Evolutionary conservation across 1,139 yeast genomes (phyloP).

Genomic region (Nakaseomyces delphensis): DNA sequence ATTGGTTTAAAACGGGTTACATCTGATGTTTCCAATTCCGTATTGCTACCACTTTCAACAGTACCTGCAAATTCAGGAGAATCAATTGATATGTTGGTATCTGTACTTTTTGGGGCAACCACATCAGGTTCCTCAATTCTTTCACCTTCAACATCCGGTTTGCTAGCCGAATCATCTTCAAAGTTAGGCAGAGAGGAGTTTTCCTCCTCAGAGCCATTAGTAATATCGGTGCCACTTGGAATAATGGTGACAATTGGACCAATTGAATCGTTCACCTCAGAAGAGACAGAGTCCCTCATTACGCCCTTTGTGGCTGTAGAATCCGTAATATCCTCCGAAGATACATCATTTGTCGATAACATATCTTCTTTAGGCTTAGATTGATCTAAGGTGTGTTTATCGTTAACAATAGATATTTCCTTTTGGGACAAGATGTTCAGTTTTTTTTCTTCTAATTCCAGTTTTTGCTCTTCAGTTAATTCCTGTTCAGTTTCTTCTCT

Average conservation of each 20-base stretch:
- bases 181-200: background rate
- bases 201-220: background rate
- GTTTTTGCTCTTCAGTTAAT: slow-evolving; percentile 6
- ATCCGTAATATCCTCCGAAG: background rate
- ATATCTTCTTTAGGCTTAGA: background rate
- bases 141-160: slow-evolving; percentile 1
- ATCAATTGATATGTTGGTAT: background rate
- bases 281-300: no score
- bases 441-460: slow-evolving; percentile 4
- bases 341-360: background rate
- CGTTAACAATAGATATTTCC: background rate
- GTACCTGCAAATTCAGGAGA: background rate
- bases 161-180: background rate
- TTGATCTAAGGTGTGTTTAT: background rate
- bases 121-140: background rate
- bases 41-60: no score
- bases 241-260: background rate
- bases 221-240: background rate
- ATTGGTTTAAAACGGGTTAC: no score
- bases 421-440: background rate
- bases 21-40: no score
- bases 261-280: slow-evolving; percentile 6
- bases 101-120: background rate
- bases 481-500: slow-evolving; percentile 20
- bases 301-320: no score